phyloP scores from a whole-genome alignment of 192 early-diverging fungal genomes.

The Rhizoclosmatium globosum region DNA sequence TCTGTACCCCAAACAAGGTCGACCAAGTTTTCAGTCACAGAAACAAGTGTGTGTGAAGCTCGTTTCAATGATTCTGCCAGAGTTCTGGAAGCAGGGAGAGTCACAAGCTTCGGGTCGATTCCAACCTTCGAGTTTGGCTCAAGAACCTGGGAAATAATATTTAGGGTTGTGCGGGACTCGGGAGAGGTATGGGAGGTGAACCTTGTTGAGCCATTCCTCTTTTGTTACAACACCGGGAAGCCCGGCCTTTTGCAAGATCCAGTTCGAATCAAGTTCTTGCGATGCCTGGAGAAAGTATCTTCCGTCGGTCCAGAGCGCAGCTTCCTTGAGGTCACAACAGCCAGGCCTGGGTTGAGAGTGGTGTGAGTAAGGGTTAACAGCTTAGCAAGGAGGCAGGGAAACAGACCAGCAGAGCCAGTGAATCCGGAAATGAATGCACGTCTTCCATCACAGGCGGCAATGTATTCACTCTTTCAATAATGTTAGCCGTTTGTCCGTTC shows the following conservation, averaged over 20 bases:
- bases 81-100: slow-evolving; percentile 66
- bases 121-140: slow-evolving; percentile 83
- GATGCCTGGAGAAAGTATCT: slow-evolving; percentile 97
- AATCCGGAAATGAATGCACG: slow-evolving; percentile 94
- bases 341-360: slow-evolving; percentile 61
- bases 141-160: slow-evolving; percentile 44
- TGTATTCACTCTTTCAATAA: slow-evolving; percentile 85
- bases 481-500: too few relatives aligned
- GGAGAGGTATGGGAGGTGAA: background rate
- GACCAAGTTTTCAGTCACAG: slow-evolving; percentile 82
- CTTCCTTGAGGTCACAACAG: slow-evolving; percentile 82
- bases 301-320: slow-evolving; percentile 96
- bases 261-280: slow-evolving; percentile 89
- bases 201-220: slow-evolving; percentile 85
- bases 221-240: slow-evolving; percentile 86
- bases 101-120: slow-evolving; percentile 89
- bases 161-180: background rate
- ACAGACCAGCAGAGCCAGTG: slow-evolving; percentile 91
- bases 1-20: slow-evolving; percentile 81
- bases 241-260: slow-evolving; percentile 95
- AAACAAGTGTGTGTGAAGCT: slow-evolving; percentile 70
- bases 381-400: background rate
- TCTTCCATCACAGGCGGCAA: slow-evolving; percentile 87
- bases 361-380: background rate
- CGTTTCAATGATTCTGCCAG: slow-evolving; percentile 66